Evolutionary conservation across 139 green algal species (phyloP).

Genomic region (Gonium pectorale): DNA sequence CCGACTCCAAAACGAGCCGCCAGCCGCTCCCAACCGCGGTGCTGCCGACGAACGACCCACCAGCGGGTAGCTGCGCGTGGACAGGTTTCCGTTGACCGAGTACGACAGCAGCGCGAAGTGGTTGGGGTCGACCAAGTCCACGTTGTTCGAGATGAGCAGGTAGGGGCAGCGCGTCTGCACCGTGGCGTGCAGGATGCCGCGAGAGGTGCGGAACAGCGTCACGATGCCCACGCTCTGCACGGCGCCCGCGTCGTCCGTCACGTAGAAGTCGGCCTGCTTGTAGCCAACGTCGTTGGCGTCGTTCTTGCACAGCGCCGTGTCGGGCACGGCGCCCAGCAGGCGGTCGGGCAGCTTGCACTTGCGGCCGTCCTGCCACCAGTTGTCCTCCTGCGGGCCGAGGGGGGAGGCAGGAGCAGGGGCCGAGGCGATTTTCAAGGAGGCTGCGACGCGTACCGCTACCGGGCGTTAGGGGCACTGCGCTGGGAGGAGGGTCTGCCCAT

Average conservation of each 20-base stretch:
- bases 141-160: not conserved
- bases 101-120: constrained; percentile 7
- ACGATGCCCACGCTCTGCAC: not conserved
- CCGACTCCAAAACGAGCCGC: not conserved
- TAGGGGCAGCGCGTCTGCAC: not conserved
- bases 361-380: not conserved
- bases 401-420: not conserved
- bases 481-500: not conserved
- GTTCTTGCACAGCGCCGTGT: not conserved
- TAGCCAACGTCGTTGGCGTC: not conserved
- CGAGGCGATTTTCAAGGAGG: no score
- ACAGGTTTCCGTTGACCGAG: not conserved
- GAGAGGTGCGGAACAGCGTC: not conserved
- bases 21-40: not conserved
- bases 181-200: not conserved
- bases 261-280: not conserved
- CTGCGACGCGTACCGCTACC: not conserved
- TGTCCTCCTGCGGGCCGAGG: constrained; percentile 2
- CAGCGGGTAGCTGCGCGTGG: not conserved
- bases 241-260: not conserved
- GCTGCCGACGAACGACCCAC: not conserved
- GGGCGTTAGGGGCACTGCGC: not conserved
- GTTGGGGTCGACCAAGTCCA: not conserved
- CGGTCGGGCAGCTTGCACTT: constrained; percentile 11
- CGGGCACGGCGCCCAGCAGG: not conserved